These are phyloP conservation scores for Agaricus sinodeliciosus DNA, from an alignment of 768 basidiomycete species.

Conservation along the genomic window DNA sequence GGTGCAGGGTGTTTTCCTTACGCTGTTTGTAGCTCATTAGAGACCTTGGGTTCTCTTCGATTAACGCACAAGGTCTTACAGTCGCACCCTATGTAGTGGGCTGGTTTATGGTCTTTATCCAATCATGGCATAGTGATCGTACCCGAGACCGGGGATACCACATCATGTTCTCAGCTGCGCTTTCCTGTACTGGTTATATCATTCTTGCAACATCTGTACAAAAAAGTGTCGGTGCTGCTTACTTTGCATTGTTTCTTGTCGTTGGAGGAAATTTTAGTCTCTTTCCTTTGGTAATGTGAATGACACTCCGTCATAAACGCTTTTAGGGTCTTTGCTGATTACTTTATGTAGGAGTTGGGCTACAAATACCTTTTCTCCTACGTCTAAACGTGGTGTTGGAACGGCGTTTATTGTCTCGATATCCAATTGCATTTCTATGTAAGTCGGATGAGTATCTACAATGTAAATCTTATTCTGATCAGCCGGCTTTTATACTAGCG, in stretches of 20 bases:
- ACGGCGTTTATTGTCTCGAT: conserved; percentile 57
- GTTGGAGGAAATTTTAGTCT: conserved; percentile 48
- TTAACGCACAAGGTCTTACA: conserved; percentile 52
- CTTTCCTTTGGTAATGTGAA: conserved; percentile 54
- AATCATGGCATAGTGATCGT: conserved; percentile 49
- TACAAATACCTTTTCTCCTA: conserved; percentile 51
- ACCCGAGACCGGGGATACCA: conserved; percentile 51
- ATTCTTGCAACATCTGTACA: conserved; percentile 45
- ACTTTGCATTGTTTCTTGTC: conserved; percentile 53
- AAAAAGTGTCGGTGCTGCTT: conserved; percentile 46
- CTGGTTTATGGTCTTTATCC: conserved; percentile 49
- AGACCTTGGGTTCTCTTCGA: conserved; percentile 47
- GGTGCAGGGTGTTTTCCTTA: not conserved
- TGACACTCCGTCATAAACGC: not conserved
- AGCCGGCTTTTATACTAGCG: conserved; percentile 22
- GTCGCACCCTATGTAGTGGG: conserved; percentile 52
- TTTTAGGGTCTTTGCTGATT: not conserved
- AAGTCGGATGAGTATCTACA: conserved; percentile 11
- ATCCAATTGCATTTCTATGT: conserved; percentile 54
- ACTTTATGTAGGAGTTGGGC: conserved; percentile 45
- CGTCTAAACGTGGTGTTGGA: conserved; percentile 53
- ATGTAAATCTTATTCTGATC: not conserved
- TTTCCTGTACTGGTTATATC: conserved; percentile 46
- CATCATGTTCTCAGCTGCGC: conserved; percentile 40
- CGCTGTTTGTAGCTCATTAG: conserved; percentile 37